Base-by-base conservation (phyloP, 371 early-diverging fungal species). In the Mortierella sp. region DNA sequence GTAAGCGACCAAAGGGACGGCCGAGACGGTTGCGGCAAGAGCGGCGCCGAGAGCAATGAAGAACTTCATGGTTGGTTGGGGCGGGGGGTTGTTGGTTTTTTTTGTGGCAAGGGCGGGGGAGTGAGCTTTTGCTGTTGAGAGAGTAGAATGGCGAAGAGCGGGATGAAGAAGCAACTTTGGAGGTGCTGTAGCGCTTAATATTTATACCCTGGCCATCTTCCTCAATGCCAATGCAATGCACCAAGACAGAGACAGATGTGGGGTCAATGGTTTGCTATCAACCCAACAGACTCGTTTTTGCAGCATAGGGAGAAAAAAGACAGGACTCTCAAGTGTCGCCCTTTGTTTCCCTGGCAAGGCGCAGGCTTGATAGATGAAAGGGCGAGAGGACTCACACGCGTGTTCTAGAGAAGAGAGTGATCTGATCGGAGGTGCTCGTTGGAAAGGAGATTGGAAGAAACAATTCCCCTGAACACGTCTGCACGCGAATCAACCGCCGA, bases 1-100 rank as follows among this genome's bases (percentile, higher is more conserved):
- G 31, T 74, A 71, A n/a, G 67, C 69, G 71, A 74, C 40, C 75
- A 75, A 34, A 5, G 81, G 82, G 9, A 46, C 37, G 8, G 80
- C 80, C 72, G 71, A 72, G 31, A 54, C 79, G 31, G 72, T 57
- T 11, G 28, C 73, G 46, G 79, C 81, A 6, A 85, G 73, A 21
- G 75, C 79, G 19, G 72, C 73, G 13, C 72, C 31, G 61, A 85
- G 40, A n/a, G 81, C 69, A 24, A 85, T 50, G 28, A 69, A 43
- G 44, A 69, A 14, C 70, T 81, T 81, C 86, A 85, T 85, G 61
- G 34, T 77, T n/a, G n/a, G n/a, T n/a, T n/a, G n/a, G n/a, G n/a
- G n/a, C n/a, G n/a, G n/a, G n/a, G n/a, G n/a, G n/a, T n/a, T n/a
- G n/a, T n/a, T n/a, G n/a, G 9, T n/a, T 51, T 51, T n/a, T 46